Base-by-base conservation (phyloP, 2,329 filamentous ascomycete genomes). In the Ophiostoma fasciatum region DNA sequence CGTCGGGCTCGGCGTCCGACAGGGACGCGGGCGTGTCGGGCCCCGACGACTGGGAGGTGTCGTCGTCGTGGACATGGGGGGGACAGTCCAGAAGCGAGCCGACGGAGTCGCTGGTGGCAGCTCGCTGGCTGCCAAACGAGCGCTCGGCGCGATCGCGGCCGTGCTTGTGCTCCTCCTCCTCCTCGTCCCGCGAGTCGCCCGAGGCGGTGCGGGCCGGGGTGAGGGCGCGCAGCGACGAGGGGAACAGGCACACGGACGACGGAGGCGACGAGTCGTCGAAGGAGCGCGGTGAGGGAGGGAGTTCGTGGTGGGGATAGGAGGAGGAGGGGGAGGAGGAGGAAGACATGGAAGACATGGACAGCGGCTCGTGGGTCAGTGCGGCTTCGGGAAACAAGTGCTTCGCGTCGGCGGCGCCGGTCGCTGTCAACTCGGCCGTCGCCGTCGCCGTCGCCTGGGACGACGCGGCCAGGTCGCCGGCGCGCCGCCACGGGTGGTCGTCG, bases 281-380 rank as follows among this genome's bases (percentile, higher is more conserved):
- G 4, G 67, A 71, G 35, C 62, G 60, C 37, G 66, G 63, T 26
- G 67, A 63, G 6, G 57, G 57, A 8, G 60, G 58, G 1, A 63
- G 50, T 32, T 58, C 51, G 27, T 49, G 51, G n/a, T 27, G 42
- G 37, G 38, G 48, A 37, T 28, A 46, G 40, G 26, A 28, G 45
- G 7, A 48, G 43, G 11, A 47, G 46, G 21, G 27, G 4, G 33
- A 22, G 19, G 30, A 12, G 10, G 50, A 45, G 25, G n/a, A n/a
- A n/a, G n/a, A n/a, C n/a, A n/a, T n/a, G n/a, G n/a, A n/a, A n/a
- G n/a, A n/a, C n/a, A 60, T 53, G 14, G 52, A 46, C 7, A 56
- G 41, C 27, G 65, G 63, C 42, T 71, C 63, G 28, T 65, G 58
- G 8, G 61, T 63, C 51, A 66, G 52, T 43, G 58, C 43, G 39